A percentile compares a stretch with the other conserved stretches of the same genome.
Evolutionary conservation across 148 eudicot species (phyloP).

Genomic region (Rhododendron ovatum): DNA sequence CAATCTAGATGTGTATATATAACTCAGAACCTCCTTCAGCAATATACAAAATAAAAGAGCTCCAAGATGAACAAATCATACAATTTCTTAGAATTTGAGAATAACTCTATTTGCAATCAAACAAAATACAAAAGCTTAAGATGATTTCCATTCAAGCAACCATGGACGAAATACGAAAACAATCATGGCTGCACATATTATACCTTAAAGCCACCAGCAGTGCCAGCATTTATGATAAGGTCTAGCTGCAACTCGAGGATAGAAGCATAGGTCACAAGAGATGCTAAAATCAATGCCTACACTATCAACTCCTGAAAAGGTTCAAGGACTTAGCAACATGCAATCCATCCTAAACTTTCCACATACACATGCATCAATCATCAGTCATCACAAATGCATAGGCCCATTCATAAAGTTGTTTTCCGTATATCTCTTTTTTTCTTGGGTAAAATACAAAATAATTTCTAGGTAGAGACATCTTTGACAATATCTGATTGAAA

Average conservation of each 20-base stretch:
- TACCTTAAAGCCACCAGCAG: slow-evolving; percentile 97
- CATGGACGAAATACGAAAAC: not conserved
- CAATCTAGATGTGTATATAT: not conserved
- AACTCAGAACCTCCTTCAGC: slow-evolving; percentile 4
- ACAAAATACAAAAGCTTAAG: not conserved
- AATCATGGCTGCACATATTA: not conserved
- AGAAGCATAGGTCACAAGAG: slow-evolving; percentile 87
- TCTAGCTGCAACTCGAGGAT: slow-evolving; percentile 82
- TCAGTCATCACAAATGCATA: not conserved
- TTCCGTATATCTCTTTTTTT: not conserved
- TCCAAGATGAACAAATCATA: not conserved
- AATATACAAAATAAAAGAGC: not conserved
- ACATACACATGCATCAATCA: not conserved
- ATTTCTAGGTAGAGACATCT: not conserved
- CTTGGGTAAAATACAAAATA: not conserved
- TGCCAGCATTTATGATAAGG: slow-evolving; percentile 94
- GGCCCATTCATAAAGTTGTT: not conserved
- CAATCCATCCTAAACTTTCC: not conserved
- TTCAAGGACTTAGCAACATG: slow-evolving; percentile 5
- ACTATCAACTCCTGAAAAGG: slow-evolving; percentile 71
- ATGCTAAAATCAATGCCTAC: slow-evolving; percentile 83
- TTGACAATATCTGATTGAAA: not conserved
- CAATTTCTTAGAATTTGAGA: not conserved
- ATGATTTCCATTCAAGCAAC: not conserved
- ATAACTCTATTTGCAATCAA: not conserved